Conservation (phyloP, 2,329 filamentous ascomycete genomes). For the Clarireedia paspali region DNA sequence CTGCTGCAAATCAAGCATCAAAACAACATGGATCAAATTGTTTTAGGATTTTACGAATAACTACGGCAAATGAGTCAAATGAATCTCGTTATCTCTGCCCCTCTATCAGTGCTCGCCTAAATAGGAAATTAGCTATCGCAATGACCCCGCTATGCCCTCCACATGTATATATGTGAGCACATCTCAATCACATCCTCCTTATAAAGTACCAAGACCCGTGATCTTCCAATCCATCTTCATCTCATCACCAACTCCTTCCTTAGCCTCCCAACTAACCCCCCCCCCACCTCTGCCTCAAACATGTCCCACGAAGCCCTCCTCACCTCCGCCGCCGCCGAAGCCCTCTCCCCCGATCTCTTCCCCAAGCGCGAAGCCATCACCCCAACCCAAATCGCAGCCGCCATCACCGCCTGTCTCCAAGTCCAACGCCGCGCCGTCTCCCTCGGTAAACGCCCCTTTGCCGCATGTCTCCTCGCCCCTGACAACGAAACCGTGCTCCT, state of each 20-base stretch:
- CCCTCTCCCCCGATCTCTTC: slow-evolving; percentile 28
- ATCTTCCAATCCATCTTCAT: background rate
- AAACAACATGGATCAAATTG: background rate
- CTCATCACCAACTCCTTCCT: too few relatives aligned
- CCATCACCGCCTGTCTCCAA: slow-evolving; percentile 32
- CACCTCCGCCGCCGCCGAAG: slow-evolving; percentile 18
- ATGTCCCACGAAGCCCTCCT: slow-evolving; percentile 25
- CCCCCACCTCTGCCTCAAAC: background rate
- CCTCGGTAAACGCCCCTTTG: slow-evolving; percentile 42
- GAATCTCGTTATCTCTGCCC: background rate
- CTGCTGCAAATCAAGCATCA: background rate
- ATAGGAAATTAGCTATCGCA: background rate
- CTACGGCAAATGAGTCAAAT: background rate
- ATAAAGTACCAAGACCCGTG: too few relatives aligned
- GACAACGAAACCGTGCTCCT: slow-evolving; percentile 42
- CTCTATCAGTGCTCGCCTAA: background rate
- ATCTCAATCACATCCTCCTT: too few relatives aligned
- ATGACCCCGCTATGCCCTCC: too few relatives aligned
- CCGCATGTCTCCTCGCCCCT: slow-evolving; percentile 39
- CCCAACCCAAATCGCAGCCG: slow-evolving; percentile 33
- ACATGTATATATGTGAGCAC: too few relatives aligned
- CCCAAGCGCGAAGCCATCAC: slow-evolving; percentile 32
- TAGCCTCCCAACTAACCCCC: background rate
- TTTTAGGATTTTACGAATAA: background rate
- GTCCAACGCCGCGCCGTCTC: slow-evolving; percentile 37